Base-by-base conservation (phyloP, 225 moss, liverwort and hornwort genomes). In the Bryoerythrophyllum caledonicum region DNA sequence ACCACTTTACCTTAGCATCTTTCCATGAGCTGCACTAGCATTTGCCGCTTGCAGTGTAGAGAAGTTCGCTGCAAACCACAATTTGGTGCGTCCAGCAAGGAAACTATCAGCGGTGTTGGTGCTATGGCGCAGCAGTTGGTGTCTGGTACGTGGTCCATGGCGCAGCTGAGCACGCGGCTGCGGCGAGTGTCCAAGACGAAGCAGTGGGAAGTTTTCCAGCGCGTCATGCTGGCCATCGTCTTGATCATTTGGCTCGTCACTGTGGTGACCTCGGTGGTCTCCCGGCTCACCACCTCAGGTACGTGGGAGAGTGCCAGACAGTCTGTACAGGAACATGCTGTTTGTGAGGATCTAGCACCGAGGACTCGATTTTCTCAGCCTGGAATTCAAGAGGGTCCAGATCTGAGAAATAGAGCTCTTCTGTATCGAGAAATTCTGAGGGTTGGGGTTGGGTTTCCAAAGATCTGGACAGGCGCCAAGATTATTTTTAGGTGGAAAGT, bases 151-250 rank as follows among this genome's bases (percentile, higher is more conserved):
- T 75, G 54, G 71, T 81, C 84, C 67, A 81, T 84, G 84, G 71
- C 60, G 13, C 78, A 67, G 69, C 70, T 84, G 43, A 81, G 81
- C 62, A 24, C 54, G 81, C 65, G 60, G 74, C 60, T 84, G 78
- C 77, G 56, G 61, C 77, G 66, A 64, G 71, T 70, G 65, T 41
- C 70, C 71, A 81, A 78, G 70, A 66, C 81, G 65, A 78, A 71
- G 84, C 84, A 78, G 63, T 84, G 81, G 81, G 71, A 81, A 59
- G 12, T 40, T 14, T 80, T 84, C 55, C 84, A 77, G 74, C 81
- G 74, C 28, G 23, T 73, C 7, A 84, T 84, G 84, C 73, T 81
- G 15, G 60, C 35, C 52, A 71, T 84, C 30, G 78, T 78, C 24
- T 44, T 81, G 14, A 35, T 78, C 34, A 78, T 81, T 23, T 84